phyloP scores from a whole-genome alignment of 75 land plant genomes.

The Cunninghamia lanceolata region DNA sequence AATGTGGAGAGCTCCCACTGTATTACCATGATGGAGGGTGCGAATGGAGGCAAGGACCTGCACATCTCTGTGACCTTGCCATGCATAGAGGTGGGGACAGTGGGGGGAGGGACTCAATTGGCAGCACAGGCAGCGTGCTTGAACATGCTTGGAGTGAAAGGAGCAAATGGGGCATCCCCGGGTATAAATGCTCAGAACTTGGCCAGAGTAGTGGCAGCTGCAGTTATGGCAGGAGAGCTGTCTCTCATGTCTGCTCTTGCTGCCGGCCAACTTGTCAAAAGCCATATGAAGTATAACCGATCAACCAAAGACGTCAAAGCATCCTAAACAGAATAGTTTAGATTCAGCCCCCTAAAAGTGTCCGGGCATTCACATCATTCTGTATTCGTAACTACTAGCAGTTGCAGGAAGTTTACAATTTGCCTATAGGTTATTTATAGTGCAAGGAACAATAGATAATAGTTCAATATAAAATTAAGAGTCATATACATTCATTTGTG shows the following conservation, averaged over 20 bases:
- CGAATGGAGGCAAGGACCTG: conserved; percentile 61
- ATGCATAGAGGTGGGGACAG: conserved; percentile 62
- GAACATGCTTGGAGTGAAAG: conserved; percentile 29
- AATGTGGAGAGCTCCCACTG: conserved; percentile 83
- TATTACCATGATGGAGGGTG: conserved; percentile 66
- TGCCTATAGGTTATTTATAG: no score
- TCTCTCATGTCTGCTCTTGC: conserved; percentile 92
- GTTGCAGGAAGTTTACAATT: no score
- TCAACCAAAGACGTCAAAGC: conserved; percentile 36
- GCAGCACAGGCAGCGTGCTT: conserved; percentile 77
- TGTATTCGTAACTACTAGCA: no score
- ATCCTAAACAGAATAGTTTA: neutral
- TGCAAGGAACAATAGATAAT: no score
- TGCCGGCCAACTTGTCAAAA: conserved; percentile 84
- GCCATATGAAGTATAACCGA: conserved; percentile 90
- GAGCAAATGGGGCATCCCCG: conserved; percentile 55
- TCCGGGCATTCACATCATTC: no score
- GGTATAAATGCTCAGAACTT: conserved; percentile 63
- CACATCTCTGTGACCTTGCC: conserved; percentile 52
- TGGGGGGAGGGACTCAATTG: conserved; percentile 86
- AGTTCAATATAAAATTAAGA: no score
- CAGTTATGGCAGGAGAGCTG: conserved; percentile 81
- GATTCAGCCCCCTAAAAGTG: neutral
- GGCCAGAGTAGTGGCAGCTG: conserved; percentile 79
- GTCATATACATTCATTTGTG: no score